Evolutionary conservation across 192 early-diverging fungal species (phyloP), one percentile per base, ranked within the genome.

Genomic region (Coemansia sp.): DNA sequence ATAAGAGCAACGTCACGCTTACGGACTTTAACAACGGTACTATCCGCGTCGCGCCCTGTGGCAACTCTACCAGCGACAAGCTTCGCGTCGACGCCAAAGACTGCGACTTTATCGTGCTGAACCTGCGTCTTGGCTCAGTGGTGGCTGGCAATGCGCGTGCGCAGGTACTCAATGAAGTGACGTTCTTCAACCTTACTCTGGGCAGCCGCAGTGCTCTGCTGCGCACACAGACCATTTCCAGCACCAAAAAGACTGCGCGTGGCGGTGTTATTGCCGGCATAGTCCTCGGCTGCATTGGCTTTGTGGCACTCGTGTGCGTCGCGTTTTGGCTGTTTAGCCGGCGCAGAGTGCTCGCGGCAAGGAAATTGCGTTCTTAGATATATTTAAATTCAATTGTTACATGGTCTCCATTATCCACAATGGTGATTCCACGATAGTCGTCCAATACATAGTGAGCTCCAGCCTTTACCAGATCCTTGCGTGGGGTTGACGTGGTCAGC

Each of bases 21-120:
- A 67, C 65, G 12, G 81, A 83, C 68, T 83, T 78, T 62, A 83
- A 83, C 67, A 83, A 83, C 64, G 81, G 81, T 11, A 70, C 81
- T 0, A 58, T 83, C 6, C 50, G 53, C 41, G 71, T 83, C 52
- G 70, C 66, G 1, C 81, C 76, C 1, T 83, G 81, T 41, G 81
- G 81, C 39, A 75, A 78, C 24, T 63, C 63, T 5, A 70, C 70
- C 27, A 76, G 70, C 70, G 18, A 68, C 0, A 20, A 43, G 15
- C 57, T 83, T 7, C 3, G 44, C 0, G 81, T 83, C 16, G 10
- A 53, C 0, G 22, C 13, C 1, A 11, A 20, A 0, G 81, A 83
- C 46, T 83, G 81, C 50, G 52, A 58, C 31, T 63, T 69, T 39
- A 72, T 83, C 29, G 65, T 75, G 52, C 70, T 83, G 61, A 44